A percentile compares a stretch with the other conserved stretches of the same genome.
These are phyloP conservation scores for Lasiodiplodia theobromae DNA, from an alignment of 2,329 filamentous ascomycete genomes.

Conservation along the genomic window DNA sequence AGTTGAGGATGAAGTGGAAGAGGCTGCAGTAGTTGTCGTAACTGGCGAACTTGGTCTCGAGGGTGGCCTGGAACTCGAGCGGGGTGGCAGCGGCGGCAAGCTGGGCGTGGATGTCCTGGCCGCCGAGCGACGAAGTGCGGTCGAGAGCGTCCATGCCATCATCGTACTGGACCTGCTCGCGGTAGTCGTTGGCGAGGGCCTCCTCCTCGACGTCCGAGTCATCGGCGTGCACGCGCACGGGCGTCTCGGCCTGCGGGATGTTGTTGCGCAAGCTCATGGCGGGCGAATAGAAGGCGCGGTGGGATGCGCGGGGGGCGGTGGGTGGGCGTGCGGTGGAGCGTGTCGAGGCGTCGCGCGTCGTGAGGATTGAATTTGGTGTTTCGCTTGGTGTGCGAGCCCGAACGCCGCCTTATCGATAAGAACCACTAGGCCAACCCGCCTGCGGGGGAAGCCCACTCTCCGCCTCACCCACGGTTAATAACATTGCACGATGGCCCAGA, in stretches of 20 bases:
- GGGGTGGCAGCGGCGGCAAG: constrained; percentile 91
- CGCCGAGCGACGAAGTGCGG: constrained; percentile 67
- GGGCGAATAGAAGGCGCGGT: neutral
- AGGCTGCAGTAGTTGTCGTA: constrained; percentile 99
- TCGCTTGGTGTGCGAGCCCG: constrained; percentile 30
- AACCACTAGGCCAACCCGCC: neutral
- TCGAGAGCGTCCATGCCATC: constrained; percentile 85
- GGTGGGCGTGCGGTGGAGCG: constrained; percentile 27
- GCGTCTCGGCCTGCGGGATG: constrained; percentile 48
- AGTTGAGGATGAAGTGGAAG: constrained; percentile 99
- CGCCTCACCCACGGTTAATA: neutral
- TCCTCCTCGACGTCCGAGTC: constrained; percentile 97
- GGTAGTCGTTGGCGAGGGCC: constrained; percentile 92
- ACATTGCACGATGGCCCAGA: constrained; percentile 48
- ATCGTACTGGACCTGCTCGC: constrained; percentile 91
- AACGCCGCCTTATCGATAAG: constrained; percentile 29
- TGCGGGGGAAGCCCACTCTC: neutral
- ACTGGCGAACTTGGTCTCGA: constrained; percentile 97
- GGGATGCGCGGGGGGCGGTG: constrained; percentile 7
- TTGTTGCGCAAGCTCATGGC: constrained; percentile 49
- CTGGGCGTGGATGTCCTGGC: constrained; percentile 93
- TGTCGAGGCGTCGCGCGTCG: constrained; percentile 27
- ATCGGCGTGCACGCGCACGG: constrained; percentile 62
- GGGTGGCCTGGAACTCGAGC: constrained; percentile 91
- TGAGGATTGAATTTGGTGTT: constrained; percentile 32